phyloP scores from a whole-genome alignment of 805 yeast genomes.

The Maudiozyma serrabonitensis region DNA sequence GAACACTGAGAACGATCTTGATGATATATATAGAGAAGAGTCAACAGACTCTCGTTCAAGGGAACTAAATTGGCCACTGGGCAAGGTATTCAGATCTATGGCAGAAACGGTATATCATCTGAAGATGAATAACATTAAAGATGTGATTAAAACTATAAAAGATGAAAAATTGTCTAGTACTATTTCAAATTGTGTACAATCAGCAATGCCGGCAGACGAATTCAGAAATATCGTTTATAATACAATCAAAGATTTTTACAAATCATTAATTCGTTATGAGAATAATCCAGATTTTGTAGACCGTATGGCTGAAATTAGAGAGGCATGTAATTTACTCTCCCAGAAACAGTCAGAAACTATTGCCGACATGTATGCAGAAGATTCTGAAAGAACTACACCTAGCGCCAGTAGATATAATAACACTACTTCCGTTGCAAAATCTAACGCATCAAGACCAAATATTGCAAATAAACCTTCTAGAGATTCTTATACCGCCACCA shows the following conservation, averaged over 20 bases:
- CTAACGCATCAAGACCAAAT: not conserved
- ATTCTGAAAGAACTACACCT: constrained; percentile 3
- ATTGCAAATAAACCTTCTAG: not conserved
- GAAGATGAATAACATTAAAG: constrained; percentile 8
- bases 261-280: constrained; percentile 9
- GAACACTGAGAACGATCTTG: not conserved
- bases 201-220: constrained; percentile 6
- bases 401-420: constrained; percentile 10
- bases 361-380: constrained; percentile 10
- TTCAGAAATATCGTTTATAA: constrained; percentile 6
- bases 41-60: not conserved
- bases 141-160: constrained; percentile 9
- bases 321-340: constrained; percentile 4
- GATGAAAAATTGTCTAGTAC: constrained; percentile 6
- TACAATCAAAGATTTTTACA: constrained; percentile 8
- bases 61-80: constrained; percentile 9
- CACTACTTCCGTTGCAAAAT: not conserved
- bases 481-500: not conserved
- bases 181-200: constrained; percentile 5
- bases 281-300: constrained; percentile 10
- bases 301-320: constrained; percentile 6
- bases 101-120: constrained; percentile 13
- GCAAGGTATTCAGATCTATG: constrained; percentile 14
- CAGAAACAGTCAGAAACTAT: constrained; percentile 3
- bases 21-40: not conserved